Conservation (phyloP, 2,329 filamentous ascomycete species). For the Phoma sp. region DNA sequence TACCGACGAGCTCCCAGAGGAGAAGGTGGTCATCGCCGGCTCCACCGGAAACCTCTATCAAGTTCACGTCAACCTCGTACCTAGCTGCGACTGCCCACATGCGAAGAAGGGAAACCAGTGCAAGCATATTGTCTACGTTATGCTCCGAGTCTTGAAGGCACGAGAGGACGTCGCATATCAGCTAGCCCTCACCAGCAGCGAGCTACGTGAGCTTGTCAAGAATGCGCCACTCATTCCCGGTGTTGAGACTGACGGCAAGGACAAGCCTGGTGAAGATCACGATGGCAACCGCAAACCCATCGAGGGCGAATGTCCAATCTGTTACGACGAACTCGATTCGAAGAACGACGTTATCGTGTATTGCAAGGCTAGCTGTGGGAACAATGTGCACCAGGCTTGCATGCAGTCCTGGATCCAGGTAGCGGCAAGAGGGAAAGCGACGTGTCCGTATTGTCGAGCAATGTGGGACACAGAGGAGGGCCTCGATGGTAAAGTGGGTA, state of each 20-base stretch:
- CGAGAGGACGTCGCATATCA: constrained; percentile 64
- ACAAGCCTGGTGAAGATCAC: constrained; percentile 41
- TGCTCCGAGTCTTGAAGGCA: constrained; percentile 64
- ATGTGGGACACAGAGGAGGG: constrained; percentile 58
- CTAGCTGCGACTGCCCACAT: constrained; percentile 64
- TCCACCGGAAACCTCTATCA: constrained; percentile 68
- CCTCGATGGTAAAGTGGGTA: constrained; percentile 45
- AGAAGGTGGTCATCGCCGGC: constrained; percentile 64
- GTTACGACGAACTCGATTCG: constrained; percentile 49
- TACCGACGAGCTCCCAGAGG: constrained; percentile 55
- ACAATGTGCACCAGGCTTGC: constrained; percentile 66
- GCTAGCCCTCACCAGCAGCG: constrained; percentile 63
- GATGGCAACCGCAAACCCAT: constrained; percentile 63
- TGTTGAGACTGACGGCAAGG: constrained; percentile 40
- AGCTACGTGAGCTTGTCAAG: constrained; percentile 63
- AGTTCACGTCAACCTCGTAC: constrained; percentile 59
- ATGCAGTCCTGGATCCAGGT: constrained; percentile 60
- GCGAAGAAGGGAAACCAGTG: constrained; percentile 63
- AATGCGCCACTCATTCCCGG: constrained; percentile 59
- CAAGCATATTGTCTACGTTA: constrained; percentile 69
- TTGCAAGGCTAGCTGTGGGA: constrained; percentile 67
- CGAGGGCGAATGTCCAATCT: constrained; percentile 69
- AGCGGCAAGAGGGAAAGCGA: constrained; percentile 49
- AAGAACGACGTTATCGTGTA: constrained; percentile 52
- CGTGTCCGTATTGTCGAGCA: constrained; percentile 68